Percentiles rank a stretch among this genome's conserved stretches.
These are phyloP conservation scores for Alternaria sp. DNA, from an alignment of 2,329 filamentous ascomycete species.

Conservation along the genomic window DNA sequence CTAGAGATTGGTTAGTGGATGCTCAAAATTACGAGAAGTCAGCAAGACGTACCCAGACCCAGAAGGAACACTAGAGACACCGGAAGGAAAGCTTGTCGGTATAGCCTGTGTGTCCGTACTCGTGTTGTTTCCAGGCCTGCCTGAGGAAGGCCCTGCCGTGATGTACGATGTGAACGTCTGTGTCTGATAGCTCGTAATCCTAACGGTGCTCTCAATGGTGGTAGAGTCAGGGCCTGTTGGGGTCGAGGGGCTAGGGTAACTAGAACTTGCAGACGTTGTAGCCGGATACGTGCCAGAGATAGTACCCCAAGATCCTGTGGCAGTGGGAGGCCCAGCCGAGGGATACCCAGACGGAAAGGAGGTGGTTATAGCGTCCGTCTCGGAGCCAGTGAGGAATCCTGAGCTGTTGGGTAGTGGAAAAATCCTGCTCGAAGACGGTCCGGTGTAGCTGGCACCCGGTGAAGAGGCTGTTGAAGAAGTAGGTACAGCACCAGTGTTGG, in stretches of 20 bases:
- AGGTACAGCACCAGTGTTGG: neutral
- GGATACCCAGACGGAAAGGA: neutral
- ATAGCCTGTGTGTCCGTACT: slow-evolving; percentile 29
- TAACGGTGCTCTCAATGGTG: slow-evolving; percentile 30
- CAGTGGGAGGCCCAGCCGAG: slow-evolving; percentile 1
- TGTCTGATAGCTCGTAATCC: slow-evolving; percentile 39
- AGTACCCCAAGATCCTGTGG: slow-evolving; percentile 11
- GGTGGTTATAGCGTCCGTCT: neutral
- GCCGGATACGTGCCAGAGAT: slow-evolving; percentile 20
- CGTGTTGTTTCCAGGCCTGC: slow-evolving; percentile 18
- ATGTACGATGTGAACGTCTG: slow-evolving; percentile 34
- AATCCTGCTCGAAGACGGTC: slow-evolving; percentile 4
- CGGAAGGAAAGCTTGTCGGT: slow-evolving; percentile 32
- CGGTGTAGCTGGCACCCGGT: neutral
- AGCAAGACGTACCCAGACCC: slow-evolving; percentile 37
- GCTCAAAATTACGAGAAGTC: neutral
- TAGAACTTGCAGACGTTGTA: slow-evolving; percentile 22
- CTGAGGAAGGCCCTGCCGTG: slow-evolving; percentile 22
- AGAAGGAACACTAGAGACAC: slow-evolving; percentile 31
- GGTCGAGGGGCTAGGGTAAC: slow-evolving; percentile 15
- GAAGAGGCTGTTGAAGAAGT: slow-evolving; percentile 2
- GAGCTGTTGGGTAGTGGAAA: neutral
- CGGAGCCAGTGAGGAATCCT: neutral
- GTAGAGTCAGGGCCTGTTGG: slow-evolving; percentile 22
- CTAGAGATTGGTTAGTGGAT: slow-evolving; percentile 23